Percentiles rank a stretch among this genome's conserved stretches.
phyloP scores from a whole-genome alignment of 805 yeast species.

The Yamadazyma sp. region DNA sequence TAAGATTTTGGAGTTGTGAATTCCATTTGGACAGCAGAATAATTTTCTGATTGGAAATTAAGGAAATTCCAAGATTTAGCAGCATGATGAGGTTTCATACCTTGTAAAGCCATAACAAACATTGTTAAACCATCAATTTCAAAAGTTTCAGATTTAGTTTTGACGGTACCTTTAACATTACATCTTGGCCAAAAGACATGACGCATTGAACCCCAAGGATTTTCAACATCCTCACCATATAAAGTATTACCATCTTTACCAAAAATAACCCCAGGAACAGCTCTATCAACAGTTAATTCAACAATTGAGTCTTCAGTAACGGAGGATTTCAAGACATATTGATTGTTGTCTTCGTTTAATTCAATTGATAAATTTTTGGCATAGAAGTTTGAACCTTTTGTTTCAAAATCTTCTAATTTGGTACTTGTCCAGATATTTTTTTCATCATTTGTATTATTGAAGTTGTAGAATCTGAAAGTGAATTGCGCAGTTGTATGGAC shows the following conservation, averaged over 20 bases:
- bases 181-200: conserved; percentile 97
- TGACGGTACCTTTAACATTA: conserved; percentile 61
- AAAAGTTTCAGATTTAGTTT: conserved; percentile 23
- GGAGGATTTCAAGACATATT: conserved; percentile 50
- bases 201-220: conserved; percentile 98
- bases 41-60: conserved; percentile 75
- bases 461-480: conserved; percentile 76
- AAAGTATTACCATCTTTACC: conserved; percentile 84
- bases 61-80: conserved; percentile 96
- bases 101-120: conserved; percentile 96
- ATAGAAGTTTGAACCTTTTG: conserved; percentile 71
- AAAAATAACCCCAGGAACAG: conserved; percentile 80
- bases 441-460: conserved; percentile 40
- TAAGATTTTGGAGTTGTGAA: conserved; percentile 92
- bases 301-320: conserved; percentile 71
- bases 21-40: conserved; percentile 86
- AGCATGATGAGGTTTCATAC: conserved; percentile 99
- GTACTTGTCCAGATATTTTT: conserved; percentile 87
- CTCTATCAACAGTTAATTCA: conserved; percentile 59
- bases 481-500: conserved; percentile 89
- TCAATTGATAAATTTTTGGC: conserved; percentile 72
- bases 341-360: conserved; percentile 52
- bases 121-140: conserved; percentile 54
- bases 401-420: conserved; percentile 71
- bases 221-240: conserved; percentile 77